Conservation (phyloP, 768 basidiomycete genomes). For the Megacollybia marginata region DNA sequence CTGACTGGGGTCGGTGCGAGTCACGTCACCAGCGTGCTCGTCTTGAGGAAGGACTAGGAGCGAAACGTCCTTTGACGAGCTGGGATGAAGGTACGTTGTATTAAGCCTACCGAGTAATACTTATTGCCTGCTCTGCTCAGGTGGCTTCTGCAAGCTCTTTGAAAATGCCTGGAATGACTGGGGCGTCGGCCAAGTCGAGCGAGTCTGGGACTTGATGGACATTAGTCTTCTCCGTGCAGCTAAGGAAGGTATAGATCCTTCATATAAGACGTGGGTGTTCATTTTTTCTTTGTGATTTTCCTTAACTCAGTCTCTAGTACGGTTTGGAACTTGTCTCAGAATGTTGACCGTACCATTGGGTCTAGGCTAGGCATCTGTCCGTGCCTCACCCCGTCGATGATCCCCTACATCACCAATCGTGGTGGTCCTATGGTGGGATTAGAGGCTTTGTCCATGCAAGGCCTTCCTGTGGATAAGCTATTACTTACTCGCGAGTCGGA, state of each 20-base stretch:
- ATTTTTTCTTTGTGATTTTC: slow-evolving; percentile 5
- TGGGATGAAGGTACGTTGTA: slow-evolving; percentile 78
- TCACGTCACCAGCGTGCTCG: slow-evolving; percentile 85
- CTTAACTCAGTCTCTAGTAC: slow-evolving; percentile 34
- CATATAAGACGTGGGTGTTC: slow-evolving; percentile 73
- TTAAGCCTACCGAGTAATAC: neutral
- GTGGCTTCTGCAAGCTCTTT: slow-evolving; percentile 75
- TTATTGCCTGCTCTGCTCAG: slow-evolving; percentile 24
- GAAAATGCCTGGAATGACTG: slow-evolving; percentile 95
- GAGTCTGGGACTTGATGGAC: slow-evolving; percentile 94
- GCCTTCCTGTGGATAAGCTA: slow-evolving; percentile 87
- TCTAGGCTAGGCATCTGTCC: slow-evolving; percentile 82
- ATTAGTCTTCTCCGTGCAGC: slow-evolving; percentile 82
- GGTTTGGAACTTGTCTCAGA: slow-evolving; percentile 96
- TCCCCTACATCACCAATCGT: slow-evolving; percentile 91
- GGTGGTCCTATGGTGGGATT: slow-evolving; percentile 94
- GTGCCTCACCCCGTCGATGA: slow-evolving; percentile 94
- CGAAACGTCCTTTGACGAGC: slow-evolving; percentile 79
- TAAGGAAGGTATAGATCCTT: slow-evolving; percentile 73
- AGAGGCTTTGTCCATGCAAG: slow-evolving; percentile 91
- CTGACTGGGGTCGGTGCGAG: slow-evolving; percentile 90
- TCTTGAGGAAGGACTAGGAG: slow-evolving; percentile 74
- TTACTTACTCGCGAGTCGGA: slow-evolving; percentile 89
- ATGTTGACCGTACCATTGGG: slow-evolving; percentile 87
- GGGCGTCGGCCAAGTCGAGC: slow-evolving; percentile 87